Evolutionary conservation across 176 grass and related monocot genomes (phyloP).

Genomic region (Pontederia crassipes): DNA sequence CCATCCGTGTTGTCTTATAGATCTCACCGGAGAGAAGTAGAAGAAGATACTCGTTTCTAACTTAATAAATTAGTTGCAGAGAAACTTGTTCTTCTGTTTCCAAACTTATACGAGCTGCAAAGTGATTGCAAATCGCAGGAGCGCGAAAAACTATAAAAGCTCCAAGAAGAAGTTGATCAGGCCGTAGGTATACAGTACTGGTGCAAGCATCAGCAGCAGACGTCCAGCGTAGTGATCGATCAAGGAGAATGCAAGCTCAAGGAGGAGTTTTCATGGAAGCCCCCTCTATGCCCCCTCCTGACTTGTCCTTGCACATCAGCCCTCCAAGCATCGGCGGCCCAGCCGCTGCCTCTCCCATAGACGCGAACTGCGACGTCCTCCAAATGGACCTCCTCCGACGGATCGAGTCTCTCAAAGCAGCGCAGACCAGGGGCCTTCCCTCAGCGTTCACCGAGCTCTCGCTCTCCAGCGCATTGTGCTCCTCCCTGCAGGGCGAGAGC

Average conservation of each 20-base stretch:
- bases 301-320: conserved; percentile 35
- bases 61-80: too few species aligned
- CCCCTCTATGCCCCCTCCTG: conserved; percentile 13
- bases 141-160: too few species aligned
- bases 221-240: too few species aligned
- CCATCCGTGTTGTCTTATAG: too few species aligned
- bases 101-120: too few species aligned
- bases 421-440: neutral
- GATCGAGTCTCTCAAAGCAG: neutral
- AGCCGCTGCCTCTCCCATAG: neutral
- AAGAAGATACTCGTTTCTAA: too few species aligned
- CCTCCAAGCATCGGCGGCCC: conserved; percentile 16
- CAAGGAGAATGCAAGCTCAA: neutral
- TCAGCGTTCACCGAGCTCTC: conserved; percentile 1
- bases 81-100: too few species aligned
- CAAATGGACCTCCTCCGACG: neutral
- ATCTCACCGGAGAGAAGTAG: too few species aligned
- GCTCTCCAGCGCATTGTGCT: neutral
- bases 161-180: too few species aligned
- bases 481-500: neutral
- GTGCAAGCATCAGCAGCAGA: too few species aligned
- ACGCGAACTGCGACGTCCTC: neutral
- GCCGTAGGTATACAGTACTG: too few species aligned
- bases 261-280: conserved; percentile 19
- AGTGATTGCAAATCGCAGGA: too few species aligned